These are phyloP conservation scores for Rhodotorula sp. DNA, from an alignment of 1,284 basidiomycete species.

Conservation along the genomic window DNA sequence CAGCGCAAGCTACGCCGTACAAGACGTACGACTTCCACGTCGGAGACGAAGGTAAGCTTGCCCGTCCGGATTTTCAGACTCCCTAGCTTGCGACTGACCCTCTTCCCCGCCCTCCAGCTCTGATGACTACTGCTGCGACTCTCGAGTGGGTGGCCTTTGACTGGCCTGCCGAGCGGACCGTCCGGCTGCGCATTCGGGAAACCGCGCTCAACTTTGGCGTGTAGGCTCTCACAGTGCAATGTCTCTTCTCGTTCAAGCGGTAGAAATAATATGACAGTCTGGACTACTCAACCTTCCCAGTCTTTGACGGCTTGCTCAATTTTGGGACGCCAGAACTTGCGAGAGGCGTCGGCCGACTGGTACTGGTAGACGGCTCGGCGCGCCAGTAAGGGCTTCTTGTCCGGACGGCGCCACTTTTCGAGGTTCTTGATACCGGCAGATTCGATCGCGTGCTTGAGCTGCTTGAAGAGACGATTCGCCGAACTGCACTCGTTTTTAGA, in stretches of 20 bases:
- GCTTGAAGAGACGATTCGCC: slow-evolving; percentile 34
- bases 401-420: slow-evolving; percentile 38
- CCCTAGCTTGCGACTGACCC: not conserved
- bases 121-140: slow-evolving; percentile 68
- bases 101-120: slow-evolving; percentile 52
- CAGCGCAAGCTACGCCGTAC: slow-evolving; percentile 57
- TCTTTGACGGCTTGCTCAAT: slow-evolving; percentile 15
- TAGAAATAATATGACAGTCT: not conserved
- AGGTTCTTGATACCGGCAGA: slow-evolving; percentile 16
- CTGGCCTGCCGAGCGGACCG: slow-evolving; percentile 78
- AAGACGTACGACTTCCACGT: slow-evolving; percentile 72
- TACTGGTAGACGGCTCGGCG: slow-evolving; percentile 31
- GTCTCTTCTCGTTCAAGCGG: not conserved
- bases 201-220: slow-evolving; percentile 68
- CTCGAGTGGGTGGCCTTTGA: slow-evolving; percentile 74
- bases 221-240: not conserved
- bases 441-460: slow-evolving; percentile 34
- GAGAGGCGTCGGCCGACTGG: slow-evolving; percentile 5
- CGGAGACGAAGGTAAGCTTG: slow-evolving; percentile 53
- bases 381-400: slow-evolving; percentile 37
- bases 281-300: slow-evolving; percentile 22
- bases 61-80: not conserved
- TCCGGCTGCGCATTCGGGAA: slow-evolving; percentile 73
- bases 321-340: slow-evolving; percentile 33
- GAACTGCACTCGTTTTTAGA: not conserved